Conservation (phyloP, 768 basidiomycete genomes). For the Boletus rubescentipes region DNA sequence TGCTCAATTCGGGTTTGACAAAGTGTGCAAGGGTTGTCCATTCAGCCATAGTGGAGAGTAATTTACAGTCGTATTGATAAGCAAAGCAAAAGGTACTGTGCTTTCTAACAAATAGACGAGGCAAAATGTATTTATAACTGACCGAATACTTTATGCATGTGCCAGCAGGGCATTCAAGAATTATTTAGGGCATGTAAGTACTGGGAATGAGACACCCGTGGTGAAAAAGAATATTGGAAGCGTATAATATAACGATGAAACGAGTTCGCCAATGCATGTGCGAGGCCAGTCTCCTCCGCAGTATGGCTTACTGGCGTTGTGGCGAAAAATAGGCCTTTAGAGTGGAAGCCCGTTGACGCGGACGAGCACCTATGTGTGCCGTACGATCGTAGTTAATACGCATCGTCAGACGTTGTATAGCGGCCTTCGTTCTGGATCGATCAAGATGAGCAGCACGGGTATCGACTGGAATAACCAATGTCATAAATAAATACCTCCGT, state of each 20-base stretch:
- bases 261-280: background rate
- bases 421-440: slow-evolving; percentile 70
- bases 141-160: slow-evolving; percentile 23
- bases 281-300: background rate
- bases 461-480: slow-evolving; percentile 46
- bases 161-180: background rate
- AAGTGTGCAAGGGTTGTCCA: too few species aligned
- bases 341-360: slow-evolving; percentile 23
- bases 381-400: slow-evolving; percentile 61
- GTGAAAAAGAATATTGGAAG: background rate
- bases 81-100: background rate
- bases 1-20: background rate
- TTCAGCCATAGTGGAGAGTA: background rate
- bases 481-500: background rate
- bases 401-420: slow-evolving; percentile 61
- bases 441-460: slow-evolving; percentile 74
- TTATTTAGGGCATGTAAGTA: background rate
- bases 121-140: slow-evolving; percentile 21
- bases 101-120: background rate
- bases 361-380: slow-evolving; percentile 28
- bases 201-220: background rate
- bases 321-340: slow-evolving; percentile 32
- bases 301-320: slow-evolving; percentile 14
- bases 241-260: slow-evolving; percentile 1
- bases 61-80: background rate